Percentiles rank a stretch among this genome's conserved stretches.
Conservation (phyloP, 768 basidiomycete species). For the Pilatotrama ljubarskyi region DNA sequence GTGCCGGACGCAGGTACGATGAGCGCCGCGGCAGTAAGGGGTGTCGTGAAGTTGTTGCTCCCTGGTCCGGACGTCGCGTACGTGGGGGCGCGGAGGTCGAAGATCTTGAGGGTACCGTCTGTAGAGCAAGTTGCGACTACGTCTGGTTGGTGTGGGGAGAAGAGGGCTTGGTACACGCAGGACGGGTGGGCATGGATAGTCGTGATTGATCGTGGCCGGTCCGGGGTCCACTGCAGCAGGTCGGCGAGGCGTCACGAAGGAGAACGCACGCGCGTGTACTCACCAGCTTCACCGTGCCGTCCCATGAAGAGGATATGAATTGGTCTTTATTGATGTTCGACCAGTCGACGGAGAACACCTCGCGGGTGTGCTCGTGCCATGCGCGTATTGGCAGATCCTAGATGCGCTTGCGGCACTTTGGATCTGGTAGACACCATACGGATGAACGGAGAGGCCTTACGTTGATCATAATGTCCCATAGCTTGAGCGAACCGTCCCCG, state of each 20-base stretch:
- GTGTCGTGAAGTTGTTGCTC: slow-evolving; percentile 59
- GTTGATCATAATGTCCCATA: slow-evolving; percentile 89
- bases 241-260: slow-evolving; percentile 3
- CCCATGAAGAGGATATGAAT: slow-evolving; percentile 90
- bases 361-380: slow-evolving; percentile 94
- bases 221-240: slow-evolving; percentile 76
- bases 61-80: slow-evolving; percentile 50
- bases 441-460: slow-evolving; percentile 40
- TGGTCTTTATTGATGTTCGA: slow-evolving; percentile 88
- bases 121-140: slow-evolving; percentile 81
- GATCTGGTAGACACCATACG: slow-evolving; percentile 15
- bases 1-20: slow-evolving; percentile 77
- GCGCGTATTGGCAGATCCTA: slow-evolving; percentile 87
- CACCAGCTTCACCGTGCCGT: slow-evolving; percentile 86
- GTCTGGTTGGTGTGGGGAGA: slow-evolving; percentile 89
- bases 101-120: slow-evolving; percentile 82
- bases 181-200: slow-evolving; percentile 83
- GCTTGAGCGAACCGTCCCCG: slow-evolving; percentile 85
- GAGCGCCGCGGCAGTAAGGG: slow-evolving; percentile 68
- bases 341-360: slow-evolving; percentile 95
- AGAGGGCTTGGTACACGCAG: slow-evolving; percentile 88
- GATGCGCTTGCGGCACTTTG: slow-evolving; percentile 34
- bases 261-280: slow-evolving; percentile 30
- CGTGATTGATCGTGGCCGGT: slow-evolving; percentile 71
- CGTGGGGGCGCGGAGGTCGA: slow-evolving; percentile 70